Evolutionary conservation across 2,329 filamentous ascomycete species (phyloP).

Genomic region (Cordyceps tenuipes): DNA sequence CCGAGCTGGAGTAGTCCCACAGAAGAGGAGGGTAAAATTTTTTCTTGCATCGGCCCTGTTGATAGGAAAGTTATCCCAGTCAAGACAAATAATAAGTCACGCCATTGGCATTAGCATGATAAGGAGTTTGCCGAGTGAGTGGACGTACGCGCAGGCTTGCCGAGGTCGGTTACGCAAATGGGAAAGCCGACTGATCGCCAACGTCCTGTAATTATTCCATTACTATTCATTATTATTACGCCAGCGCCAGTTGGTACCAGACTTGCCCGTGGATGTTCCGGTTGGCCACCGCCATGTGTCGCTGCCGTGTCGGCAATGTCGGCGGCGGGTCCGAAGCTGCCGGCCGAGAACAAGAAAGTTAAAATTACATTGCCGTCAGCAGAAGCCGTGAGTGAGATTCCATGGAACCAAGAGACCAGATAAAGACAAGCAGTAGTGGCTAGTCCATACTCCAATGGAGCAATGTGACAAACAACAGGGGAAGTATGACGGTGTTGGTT

Average conservation of each 20-base stretch:
- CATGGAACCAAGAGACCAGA: too few relatives aligned
- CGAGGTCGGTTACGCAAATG: neutral
- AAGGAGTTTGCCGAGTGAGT: neutral
- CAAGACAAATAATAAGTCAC: neutral
- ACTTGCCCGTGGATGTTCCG: too few relatives aligned
- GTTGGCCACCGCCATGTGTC: neutral
- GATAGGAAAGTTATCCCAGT: neutral
- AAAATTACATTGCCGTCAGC: neutral
- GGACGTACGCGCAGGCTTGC: too few relatives aligned
- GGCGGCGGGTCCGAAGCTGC: neutral
- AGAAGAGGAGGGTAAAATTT: neutral
- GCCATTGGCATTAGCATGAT: neutral
- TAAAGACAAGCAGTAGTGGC: neutral
- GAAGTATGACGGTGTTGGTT: too few relatives aligned
- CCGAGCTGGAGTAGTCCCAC: slow-evolving; percentile 7
- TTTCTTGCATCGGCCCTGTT: neutral
- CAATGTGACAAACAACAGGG: too few relatives aligned
- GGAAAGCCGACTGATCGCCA: neutral
- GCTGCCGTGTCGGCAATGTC: neutral
- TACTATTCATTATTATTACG: neutral
- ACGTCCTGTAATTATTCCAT: neutral
- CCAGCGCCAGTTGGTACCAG: neutral
- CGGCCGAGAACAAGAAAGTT: slow-evolving; percentile 1
- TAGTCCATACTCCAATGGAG: too few relatives aligned
- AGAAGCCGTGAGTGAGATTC: neutral